Percentiles rank a stretch among this genome's conserved stretches.
Conservation (phyloP, 2,329 filamentous ascomycete genomes). For the Pyricularia sp. region DNA sequence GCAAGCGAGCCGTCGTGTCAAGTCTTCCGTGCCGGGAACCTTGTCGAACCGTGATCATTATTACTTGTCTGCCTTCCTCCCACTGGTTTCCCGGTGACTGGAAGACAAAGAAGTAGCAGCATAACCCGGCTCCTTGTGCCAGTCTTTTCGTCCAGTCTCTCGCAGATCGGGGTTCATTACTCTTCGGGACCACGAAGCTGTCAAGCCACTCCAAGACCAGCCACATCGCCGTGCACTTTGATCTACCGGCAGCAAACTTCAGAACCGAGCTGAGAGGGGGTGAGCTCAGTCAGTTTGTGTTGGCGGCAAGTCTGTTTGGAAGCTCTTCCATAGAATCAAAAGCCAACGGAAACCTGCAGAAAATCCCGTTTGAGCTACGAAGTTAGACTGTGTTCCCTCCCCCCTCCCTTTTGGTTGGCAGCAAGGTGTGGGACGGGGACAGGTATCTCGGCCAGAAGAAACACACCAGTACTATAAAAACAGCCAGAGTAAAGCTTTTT, state of each 20-base stretch:
- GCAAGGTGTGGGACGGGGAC: neutral
- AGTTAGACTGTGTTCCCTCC: neutral
- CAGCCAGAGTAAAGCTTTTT: neutral
- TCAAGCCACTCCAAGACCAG: neutral
- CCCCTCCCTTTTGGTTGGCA: neutral
- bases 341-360: neutral
- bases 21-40: neutral
- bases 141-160: neutral
- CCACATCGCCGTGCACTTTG: neutral
- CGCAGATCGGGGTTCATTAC: neutral
- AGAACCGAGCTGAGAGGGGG: neutral
- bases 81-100: neutral
- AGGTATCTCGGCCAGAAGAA: neutral
- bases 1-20: conserved; percentile 9
- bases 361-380: neutral
- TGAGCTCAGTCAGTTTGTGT: neutral
- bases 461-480: neutral
- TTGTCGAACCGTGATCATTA: neutral
- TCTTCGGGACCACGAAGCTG: neutral
- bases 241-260: neutral
- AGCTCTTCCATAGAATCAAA: neutral
- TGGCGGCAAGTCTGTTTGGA: neutral
- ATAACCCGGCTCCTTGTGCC: neutral
- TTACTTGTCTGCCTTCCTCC: neutral
- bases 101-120: neutral